Evolutionary conservation across 768 basidiomycete genomes (phyloP).

Genomic region (Boletus rubropictus): DNA sequence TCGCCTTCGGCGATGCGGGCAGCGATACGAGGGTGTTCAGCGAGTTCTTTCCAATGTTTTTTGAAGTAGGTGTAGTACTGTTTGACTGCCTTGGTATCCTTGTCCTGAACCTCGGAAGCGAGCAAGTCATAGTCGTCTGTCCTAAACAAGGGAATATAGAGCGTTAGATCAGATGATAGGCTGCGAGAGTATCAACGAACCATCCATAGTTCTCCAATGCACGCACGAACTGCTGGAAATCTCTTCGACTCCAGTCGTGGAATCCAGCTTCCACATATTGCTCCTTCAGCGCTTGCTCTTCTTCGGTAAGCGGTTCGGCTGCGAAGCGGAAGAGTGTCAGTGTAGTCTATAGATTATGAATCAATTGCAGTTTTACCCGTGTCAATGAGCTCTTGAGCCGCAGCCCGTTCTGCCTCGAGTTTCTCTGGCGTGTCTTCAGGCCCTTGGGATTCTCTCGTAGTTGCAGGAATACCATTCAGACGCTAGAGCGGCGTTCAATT

Average conservation of each 20-base stretch:
- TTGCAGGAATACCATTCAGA: conserved; percentile 60
- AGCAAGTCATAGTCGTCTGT: conserved; percentile 61
- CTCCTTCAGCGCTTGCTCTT: conserved; percentile 79
- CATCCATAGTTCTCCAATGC: conserved; percentile 76
- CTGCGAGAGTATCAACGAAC: conserved; percentile 34
- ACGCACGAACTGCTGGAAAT: conserved; percentile 87
- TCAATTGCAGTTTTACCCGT: conserved; percentile 42
- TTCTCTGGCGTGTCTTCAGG: conserved; percentile 78
- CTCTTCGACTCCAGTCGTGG: conserved; percentile 84
- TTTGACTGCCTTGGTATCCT: conserved; percentile 71
- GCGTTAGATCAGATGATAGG: neutral
- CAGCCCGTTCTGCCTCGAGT: conserved; percentile 71
- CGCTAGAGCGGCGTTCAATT: conserved; percentile 34
- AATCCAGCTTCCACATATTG: conserved; percentile 73
- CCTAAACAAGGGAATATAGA: conserved; percentile 34
- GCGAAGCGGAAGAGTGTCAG: neutral
- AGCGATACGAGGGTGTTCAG: conserved; percentile 72
- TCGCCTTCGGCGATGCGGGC: conserved; percentile 86
- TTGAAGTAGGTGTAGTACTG: conserved; percentile 80
- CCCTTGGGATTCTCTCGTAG: conserved; percentile 57
- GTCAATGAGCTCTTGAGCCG: conserved; percentile 85
- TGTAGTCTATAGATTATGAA: neutral
- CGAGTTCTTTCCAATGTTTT: conserved; percentile 75
- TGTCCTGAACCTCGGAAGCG: conserved; percentile 79
- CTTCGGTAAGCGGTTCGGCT: conserved; percentile 90